A percentile compares a stretch with the other conserved stretches of the same genome.
phyloP scores from a whole-genome alignment of 805 yeast genomes.

The Pichia paraexigua region DNA sequence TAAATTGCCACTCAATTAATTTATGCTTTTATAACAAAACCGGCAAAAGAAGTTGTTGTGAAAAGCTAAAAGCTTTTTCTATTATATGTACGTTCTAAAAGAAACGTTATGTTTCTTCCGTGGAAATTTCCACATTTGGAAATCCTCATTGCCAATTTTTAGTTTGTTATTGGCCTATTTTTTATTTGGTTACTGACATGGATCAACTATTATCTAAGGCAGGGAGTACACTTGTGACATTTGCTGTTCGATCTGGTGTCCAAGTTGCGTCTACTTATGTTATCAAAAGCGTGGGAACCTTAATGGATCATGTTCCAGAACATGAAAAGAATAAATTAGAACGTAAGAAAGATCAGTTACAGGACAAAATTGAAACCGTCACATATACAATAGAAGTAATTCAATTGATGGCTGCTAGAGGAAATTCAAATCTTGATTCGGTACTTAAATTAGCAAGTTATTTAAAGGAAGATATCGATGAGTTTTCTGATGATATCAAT shows the following conservation, averaged over 20 bases:
- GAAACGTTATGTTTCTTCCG: too few relatives aligned
- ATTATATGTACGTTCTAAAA: too few relatives aligned
- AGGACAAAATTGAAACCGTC: constrained; percentile 51
- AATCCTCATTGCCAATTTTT: neutral
- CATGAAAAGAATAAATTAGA: constrained; percentile 29
- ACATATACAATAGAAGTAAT: constrained; percentile 63
- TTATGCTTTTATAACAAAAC: too few relatives aligned
- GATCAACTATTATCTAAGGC: constrained; percentile 42
- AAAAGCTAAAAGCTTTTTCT: too few relatives aligned
- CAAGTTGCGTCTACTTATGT: constrained; percentile 71
- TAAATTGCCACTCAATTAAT: too few relatives aligned
- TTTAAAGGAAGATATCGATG: constrained; percentile 48
- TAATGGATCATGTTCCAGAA: constrained; percentile 48
- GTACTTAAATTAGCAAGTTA: constrained; percentile 47
- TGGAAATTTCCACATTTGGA: neutral
- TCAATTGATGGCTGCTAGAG: constrained; percentile 52
- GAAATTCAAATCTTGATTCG: constrained; percentile 48
- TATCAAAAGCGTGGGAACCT: constrained; percentile 49
- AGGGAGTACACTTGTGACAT: constrained; percentile 70
- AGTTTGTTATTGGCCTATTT: too few relatives aligned
- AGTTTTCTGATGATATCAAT: constrained; percentile 44
- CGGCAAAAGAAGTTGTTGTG: too few relatives aligned
- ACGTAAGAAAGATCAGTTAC: constrained; percentile 35
- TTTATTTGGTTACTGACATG: constrained; percentile 19
- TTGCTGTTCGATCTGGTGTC: constrained; percentile 70